Evolutionary conservation across 352 stramenopile species (phyloP).

Genomic region (Pseudoperonospora humuli): DNA sequence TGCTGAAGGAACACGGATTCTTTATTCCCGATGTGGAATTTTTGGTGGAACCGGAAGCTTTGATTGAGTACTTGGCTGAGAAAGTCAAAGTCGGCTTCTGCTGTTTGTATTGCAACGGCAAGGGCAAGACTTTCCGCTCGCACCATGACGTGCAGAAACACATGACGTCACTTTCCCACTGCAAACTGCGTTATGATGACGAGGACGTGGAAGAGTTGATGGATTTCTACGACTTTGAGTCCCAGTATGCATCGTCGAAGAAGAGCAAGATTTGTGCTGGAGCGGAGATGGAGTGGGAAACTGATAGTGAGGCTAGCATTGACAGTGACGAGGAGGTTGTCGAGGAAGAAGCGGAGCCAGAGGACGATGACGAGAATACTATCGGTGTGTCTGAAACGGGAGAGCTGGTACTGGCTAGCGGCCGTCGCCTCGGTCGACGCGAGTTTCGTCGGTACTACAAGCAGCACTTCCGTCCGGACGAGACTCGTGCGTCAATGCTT

Average conservation of each 20-base stretch:
- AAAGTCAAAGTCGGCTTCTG: conserved; percentile 94
- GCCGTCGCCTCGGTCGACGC: conserved; percentile 79
- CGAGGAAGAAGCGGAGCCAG: conserved; percentile 36
- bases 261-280: conserved; percentile 27
- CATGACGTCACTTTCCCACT: conserved; percentile 90
- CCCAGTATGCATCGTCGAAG: conserved; percentile 53
- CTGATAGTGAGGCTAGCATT: conserved; percentile 71
- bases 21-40: conserved; percentile 94
- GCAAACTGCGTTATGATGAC: conserved; percentile 88
- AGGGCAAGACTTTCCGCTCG: conserved; percentile 83
- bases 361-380: conserved; percentile 42
- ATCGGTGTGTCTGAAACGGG: conserved; percentile 84
- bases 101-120: conserved; percentile 93
- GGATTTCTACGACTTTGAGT: conserved; percentile 88
- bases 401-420: conserved; percentile 82
- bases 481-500: conserved; percentile 64
- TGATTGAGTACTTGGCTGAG: conserved; percentile 91
- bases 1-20: conserved; percentile 92
- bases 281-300: conserved; percentile 64
- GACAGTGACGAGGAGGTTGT: conserved; percentile 69
- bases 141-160: conserved; percentile 91
- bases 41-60: conserved; percentile 81
- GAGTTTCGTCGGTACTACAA: conserved; percentile 88
- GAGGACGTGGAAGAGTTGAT: conserved; percentile 86
- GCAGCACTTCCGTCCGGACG: conserved; percentile 78